Conservation (phyloP, 78 protist species). For the Dictyostelium citrinum region DNA sequence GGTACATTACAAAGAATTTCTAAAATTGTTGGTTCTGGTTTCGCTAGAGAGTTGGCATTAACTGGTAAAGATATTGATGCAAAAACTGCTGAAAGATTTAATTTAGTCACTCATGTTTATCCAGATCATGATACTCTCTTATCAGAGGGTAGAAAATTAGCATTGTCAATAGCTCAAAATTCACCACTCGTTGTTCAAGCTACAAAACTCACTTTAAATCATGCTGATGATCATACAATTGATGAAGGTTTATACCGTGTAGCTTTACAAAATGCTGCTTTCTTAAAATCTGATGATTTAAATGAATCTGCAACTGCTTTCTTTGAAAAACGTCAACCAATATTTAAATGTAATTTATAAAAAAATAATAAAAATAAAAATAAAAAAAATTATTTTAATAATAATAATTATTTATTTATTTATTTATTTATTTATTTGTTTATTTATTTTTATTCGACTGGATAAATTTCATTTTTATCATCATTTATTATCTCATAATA, state of each 20-base stretch:
- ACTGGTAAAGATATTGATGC: slow-evolving; percentile 74
- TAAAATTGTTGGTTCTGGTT: slow-evolving; percentile 46
- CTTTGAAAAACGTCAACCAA: slow-evolving; percentile 63
- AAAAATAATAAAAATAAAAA: background rate
- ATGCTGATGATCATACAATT: slow-evolving; percentile 65
- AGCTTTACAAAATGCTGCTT: slow-evolving; percentile 79
- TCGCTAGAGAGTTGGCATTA: slow-evolving; percentile 80
- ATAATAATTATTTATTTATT: too few species aligned
- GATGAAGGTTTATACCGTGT: slow-evolving; percentile 85
- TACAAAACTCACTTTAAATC: slow-evolving; percentile 84
- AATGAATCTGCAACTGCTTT: slow-evolving; percentile 67
- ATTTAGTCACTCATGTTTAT: slow-evolving; percentile 64
- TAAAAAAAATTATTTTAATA: background rate
- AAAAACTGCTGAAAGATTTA: slow-evolving; percentile 35
- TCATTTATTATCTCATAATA: background rate
- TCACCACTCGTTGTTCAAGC: slow-evolving; percentile 87
- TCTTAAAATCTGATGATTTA: slow-evolving; percentile 74
- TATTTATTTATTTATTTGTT: background rate
- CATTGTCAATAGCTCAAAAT: slow-evolving; percentile 71
- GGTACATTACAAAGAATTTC: slow-evolving; percentile 91
- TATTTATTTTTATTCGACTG: background rate
- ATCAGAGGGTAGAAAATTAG: slow-evolving; percentile 49
- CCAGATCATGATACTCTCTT: slow-evolving; percentile 15
- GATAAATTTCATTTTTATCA: background rate
- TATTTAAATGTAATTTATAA: slow-evolving; percentile 55